These are phyloP conservation scores for Botrytis cinerea DNA, from an alignment of 2,329 filamentous ascomycete species.

Conservation along the genomic window DNA sequence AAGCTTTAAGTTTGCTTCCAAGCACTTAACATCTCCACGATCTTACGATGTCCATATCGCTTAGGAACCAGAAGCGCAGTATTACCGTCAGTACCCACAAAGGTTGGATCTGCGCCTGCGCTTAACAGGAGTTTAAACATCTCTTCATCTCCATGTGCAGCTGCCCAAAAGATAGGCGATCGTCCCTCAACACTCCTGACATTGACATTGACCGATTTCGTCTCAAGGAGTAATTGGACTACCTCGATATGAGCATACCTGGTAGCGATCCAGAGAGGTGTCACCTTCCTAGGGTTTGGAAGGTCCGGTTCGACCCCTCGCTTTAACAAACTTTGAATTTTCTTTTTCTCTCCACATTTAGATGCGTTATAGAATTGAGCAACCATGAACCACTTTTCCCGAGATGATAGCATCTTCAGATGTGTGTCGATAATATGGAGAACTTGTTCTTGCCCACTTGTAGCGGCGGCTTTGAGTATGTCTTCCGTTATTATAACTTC, in stretches of 20 bases:
- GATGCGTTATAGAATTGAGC: background rate
- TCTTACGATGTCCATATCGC: background rate
- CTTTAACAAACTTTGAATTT: background rate
- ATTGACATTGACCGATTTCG: background rate
- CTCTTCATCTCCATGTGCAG: background rate
- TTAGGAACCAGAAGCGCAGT: background rate
- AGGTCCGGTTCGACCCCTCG: background rate
- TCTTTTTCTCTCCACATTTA: background rate
- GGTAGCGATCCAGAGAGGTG: background rate
- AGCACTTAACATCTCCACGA: background rate
- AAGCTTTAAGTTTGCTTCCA: background rate
- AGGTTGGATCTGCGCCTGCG: background rate
- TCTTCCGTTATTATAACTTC: too few relatives aligned
- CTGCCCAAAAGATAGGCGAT: background rate
- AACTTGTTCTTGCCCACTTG: too few relatives aligned
- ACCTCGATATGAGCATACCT: background rate
- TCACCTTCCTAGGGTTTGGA: background rate
- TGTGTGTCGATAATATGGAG: too few relatives aligned
- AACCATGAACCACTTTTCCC: background rate
- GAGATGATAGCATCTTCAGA: too few relatives aligned
- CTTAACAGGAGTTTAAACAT: background rate
- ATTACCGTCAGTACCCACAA: background rate
- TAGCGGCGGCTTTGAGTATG: too few relatives aligned
- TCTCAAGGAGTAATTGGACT: background rate
- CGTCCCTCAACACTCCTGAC: background rate